Evolutionary conservation across 1,139 yeast genomes (phyloP).

Genomic region (Geotrichum reessii): DNA sequence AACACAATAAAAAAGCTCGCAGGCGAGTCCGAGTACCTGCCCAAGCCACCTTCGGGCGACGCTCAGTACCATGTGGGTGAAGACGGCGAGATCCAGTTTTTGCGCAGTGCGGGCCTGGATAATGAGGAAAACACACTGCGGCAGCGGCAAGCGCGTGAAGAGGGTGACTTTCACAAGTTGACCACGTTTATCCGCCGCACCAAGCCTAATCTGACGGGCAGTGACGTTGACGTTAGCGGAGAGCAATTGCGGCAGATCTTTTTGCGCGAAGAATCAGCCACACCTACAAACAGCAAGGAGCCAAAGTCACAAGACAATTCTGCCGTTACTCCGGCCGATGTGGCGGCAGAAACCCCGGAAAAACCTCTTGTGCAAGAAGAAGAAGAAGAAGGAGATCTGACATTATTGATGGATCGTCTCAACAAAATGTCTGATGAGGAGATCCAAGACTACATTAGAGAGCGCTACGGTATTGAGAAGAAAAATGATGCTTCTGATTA

Average conservation of each 20-base stretch:
- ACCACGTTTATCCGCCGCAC: constrained; percentile 40
- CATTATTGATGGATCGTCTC: background rate
- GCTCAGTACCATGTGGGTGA: constrained; percentile 1
- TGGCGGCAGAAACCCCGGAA: no score
- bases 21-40: background rate
- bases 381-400: background rate
- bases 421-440: background rate
- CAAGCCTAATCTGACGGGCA: background rate
- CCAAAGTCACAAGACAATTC: no score
- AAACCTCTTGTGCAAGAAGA: no score
- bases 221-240: background rate
- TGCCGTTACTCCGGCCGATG: no score
- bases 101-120: background rate
- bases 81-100: constrained; percentile 8
- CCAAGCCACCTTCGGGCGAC: constrained; percentile 7
- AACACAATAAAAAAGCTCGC: background rate
- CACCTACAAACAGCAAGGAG: background rate
- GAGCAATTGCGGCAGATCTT: background rate
- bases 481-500: no score
- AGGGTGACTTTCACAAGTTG: constrained; percentile 84
- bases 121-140: constrained; percentile 21
- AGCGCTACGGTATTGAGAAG: background rate
- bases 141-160: constrained; percentile 72
- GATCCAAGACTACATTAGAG: background rate
- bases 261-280: background rate